Evolutionary conservation across 352 stramenopile genomes (phyloP).

Genomic region (Globisporangium solare): DNA sequence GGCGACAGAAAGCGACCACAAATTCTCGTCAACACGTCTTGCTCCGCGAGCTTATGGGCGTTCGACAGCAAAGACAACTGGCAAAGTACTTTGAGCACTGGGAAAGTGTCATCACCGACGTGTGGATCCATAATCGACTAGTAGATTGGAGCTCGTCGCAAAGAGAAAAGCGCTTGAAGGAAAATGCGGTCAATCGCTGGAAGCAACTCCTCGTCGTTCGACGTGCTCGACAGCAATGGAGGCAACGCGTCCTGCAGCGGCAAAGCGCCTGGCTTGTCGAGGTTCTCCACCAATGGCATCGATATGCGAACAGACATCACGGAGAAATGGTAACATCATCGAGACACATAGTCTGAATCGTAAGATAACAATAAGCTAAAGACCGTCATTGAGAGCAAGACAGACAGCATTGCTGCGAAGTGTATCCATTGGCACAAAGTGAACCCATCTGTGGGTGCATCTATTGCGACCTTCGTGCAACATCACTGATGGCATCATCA

Average conservation of each 20-base stretch:
- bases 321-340: too few species aligned
- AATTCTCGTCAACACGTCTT: not conserved
- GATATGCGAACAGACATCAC: not conserved
- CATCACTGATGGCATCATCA: too few species aligned
- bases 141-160: conserved; percentile 19
- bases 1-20: not conserved
- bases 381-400: too few species aligned
- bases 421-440: too few species aligned
- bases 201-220: conserved; percentile 14
- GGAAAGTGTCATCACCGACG: conserved; percentile 49
- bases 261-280: conserved; percentile 1
- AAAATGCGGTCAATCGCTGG: conserved; percentile 12
- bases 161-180: conserved; percentile 2
- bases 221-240: conserved; percentile 4
- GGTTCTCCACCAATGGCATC: conserved; percentile 6
- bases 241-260: conserved; percentile 4
- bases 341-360: too few species aligned
- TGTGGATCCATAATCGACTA: conserved; percentile 29
- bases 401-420: too few species aligned
- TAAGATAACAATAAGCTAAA: too few species aligned
- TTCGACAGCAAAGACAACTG: conserved; percentile 12
- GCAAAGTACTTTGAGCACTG: conserved; percentile 28
- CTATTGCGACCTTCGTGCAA: too few species aligned
- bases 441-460: too few species aligned
- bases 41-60: conserved; percentile 11